phyloP scores from a whole-genome alignment of 805 yeast genomes.

The Debaryomyces maramus region DNA sequence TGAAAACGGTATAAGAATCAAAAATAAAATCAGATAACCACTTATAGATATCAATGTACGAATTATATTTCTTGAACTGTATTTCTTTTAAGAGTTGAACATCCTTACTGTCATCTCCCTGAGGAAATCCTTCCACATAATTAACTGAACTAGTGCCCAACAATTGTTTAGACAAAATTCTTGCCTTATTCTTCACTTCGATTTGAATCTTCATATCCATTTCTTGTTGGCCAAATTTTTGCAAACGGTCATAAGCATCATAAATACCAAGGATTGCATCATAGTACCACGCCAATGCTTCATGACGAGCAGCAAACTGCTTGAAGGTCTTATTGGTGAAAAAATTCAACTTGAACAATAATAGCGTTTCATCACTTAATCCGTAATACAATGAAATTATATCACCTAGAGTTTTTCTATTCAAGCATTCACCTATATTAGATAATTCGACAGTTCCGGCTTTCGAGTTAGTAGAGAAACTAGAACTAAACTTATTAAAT shows the following conservation, averaged over 20 bases:
- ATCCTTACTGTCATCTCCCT: constrained; percentile 6
- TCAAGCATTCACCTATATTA: constrained; percentile 13
- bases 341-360: constrained; percentile 56
- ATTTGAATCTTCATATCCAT: constrained; percentile 55
- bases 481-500: constrained; percentile 25
- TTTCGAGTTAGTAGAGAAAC: constrained; percentile 3
- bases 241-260: constrained; percentile 47
- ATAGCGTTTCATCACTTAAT: constrained; percentile 60
- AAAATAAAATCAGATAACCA: constrained; percentile 39
- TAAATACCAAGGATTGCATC: constrained; percentile 60
- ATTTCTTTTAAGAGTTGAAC: constrained; percentile 25
- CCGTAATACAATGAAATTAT: constrained; percentile 61
- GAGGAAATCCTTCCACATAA: constrained; percentile 4
- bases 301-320: constrained; percentile 52
- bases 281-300: constrained; percentile 66
- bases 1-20: constrained; percentile 43
- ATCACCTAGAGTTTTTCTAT: constrained; percentile 50
- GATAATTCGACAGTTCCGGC: constrained; percentile 1
- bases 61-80: constrained; percentile 37
- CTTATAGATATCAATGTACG: constrained; percentile 40
- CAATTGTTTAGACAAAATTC: constrained; percentile 41
- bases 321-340: constrained; percentile 38
- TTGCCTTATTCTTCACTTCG: constrained; percentile 60
- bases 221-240: constrained; percentile 47
- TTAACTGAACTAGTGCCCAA: constrained; percentile 23